Percentiles rank a stretch among this genome's conserved stretches.
Conservation (phyloP, 108 stramenopile species). For the Licmophora abbreviata region DNA sequence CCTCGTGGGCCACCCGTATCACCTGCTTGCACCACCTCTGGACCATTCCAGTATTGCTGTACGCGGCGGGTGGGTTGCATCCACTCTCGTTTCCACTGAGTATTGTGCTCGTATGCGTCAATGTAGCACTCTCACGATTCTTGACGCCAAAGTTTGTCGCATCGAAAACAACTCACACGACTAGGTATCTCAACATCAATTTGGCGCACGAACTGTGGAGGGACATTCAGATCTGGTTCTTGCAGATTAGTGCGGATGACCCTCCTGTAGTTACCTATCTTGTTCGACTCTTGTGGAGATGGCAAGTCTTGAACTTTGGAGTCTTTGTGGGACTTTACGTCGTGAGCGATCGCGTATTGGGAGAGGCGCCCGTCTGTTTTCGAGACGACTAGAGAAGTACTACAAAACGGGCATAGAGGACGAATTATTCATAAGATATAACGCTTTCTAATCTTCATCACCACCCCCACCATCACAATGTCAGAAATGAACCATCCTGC, state of each 20-base stretch:
- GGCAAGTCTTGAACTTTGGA: constrained; percentile 52
- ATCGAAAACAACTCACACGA: constrained; percentile 14
- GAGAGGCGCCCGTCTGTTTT: too few species aligned
- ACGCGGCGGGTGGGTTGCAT: constrained; percentile 25
- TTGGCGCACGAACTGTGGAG: constrained; percentile 62
- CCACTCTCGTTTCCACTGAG: constrained; percentile 36
- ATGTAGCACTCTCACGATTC: constrained; percentile 48
- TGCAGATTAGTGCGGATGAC: constrained; percentile 50
- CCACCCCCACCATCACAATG: too few species aligned
- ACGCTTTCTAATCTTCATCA: too few species aligned
- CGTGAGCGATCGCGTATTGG: constrained; percentile 13
- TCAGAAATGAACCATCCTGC: too few species aligned
- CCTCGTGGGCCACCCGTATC: constrained; percentile 42
- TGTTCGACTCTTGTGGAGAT: constrained; percentile 50
- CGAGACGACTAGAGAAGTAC: too few species aligned
- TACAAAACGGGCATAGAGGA: too few species aligned
- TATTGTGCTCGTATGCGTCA: constrained; percentile 32
- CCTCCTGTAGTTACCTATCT: constrained; percentile 32
- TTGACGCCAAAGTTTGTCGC: constrained; percentile 36
- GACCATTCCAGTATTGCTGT: constrained; percentile 72
- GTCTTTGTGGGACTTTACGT: constrained; percentile 31
- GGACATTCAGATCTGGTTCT: constrained; percentile 40
- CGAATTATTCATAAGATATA: too few species aligned
- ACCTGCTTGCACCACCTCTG: constrained; percentile 79
- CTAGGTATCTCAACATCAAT: constrained; percentile 67